Evolutionary conservation across 2,329 filamentous ascomycete genomes (phyloP).

Genomic region (Pseudogymnoascus pannorum): DNA sequence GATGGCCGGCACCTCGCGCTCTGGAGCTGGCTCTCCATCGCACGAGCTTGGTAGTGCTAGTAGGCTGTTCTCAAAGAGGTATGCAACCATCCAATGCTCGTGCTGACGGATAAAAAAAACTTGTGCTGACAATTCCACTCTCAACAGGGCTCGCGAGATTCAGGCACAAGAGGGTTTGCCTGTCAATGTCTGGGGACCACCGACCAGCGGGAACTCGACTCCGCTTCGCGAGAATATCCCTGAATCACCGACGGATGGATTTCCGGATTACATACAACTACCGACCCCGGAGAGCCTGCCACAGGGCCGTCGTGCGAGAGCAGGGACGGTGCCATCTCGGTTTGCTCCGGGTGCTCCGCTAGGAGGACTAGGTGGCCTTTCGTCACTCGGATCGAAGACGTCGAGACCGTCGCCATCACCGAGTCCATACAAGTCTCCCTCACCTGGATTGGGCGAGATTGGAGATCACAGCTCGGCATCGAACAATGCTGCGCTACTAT

Average conservation of each 20-base stretch:
- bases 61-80: conserved; percentile 90
- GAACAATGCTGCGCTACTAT: conserved; percentile 67
- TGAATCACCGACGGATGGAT: conserved; percentile 92
- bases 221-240: conserved; percentile 95
- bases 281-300: conserved; percentile 59
- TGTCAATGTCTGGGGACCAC: conserved; percentile 80
- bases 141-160: conserved; percentile 77
- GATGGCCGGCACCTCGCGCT: conserved; percentile 57
- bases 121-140: conserved; percentile 17
- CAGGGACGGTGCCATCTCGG: conserved; percentile 91
- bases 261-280: conserved; percentile 77
- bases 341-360: conserved; percentile 71
- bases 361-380: conserved; percentile 41
- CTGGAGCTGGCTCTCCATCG: conserved; percentile 91
- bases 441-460: conserved; percentile 44
- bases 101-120: background rate
- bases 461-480: conserved; percentile 35
- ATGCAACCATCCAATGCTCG: too few relatives aligned
- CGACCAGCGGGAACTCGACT: conserved; percentile 92
- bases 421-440: conserved; percentile 72
- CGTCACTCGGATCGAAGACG: conserved; percentile 62
- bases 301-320: conserved; percentile 71
- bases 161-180: conserved; percentile 88
- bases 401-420: conserved; percentile 80
- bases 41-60: conserved; percentile 65